Percentiles rank a stretch among this genome's conserved stretches.
Evolutionary conservation across 192 early-diverging fungal species (phyloP).

Genomic region (Coemansia sp.): DNA sequence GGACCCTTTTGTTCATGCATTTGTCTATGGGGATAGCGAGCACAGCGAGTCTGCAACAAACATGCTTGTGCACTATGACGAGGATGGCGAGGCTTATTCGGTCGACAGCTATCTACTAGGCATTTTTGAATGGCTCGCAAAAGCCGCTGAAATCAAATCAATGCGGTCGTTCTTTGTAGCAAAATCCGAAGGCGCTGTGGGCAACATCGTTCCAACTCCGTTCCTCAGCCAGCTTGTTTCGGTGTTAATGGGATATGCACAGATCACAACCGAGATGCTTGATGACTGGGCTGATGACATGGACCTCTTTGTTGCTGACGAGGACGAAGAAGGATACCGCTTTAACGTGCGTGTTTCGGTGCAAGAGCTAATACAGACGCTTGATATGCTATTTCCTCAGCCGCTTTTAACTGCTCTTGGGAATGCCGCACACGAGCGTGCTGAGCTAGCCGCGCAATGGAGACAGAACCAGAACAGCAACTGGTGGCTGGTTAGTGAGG

Average conservation of each 20-base stretch:
- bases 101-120: constrained; percentile 39
- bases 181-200: not conserved
- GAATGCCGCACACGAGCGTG: constrained; percentile 54
- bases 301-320: constrained; percentile 88
- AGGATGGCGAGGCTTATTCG: constrained; percentile 33
- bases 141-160: constrained; percentile 26
- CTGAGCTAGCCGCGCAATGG: constrained; percentile 53
- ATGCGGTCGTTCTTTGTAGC: constrained; percentile 43
- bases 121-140: constrained; percentile 49
- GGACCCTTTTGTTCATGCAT: constrained; percentile 42
- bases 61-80: constrained; percentile 34
- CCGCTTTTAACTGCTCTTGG: constrained; percentile 58
- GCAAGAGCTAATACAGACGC: constrained; percentile 69
- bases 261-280: constrained; percentile 76
- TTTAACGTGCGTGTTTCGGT: constrained; percentile 86
- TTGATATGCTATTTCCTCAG: constrained; percentile 53
- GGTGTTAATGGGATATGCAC: constrained; percentile 68
- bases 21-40: constrained; percentile 46
- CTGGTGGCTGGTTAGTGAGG: constrained; percentile 90
- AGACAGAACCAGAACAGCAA: constrained; percentile 54
- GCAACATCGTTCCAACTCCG: constrained; percentile 19
- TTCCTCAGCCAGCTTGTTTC: constrained; percentile 62
- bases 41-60: constrained; percentile 38
- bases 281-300: constrained; percentile 83
- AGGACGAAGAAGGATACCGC: constrained; percentile 83